Base-by-base conservation (phyloP, 257 asterid species). In the Gentiana straminea region DNA sequence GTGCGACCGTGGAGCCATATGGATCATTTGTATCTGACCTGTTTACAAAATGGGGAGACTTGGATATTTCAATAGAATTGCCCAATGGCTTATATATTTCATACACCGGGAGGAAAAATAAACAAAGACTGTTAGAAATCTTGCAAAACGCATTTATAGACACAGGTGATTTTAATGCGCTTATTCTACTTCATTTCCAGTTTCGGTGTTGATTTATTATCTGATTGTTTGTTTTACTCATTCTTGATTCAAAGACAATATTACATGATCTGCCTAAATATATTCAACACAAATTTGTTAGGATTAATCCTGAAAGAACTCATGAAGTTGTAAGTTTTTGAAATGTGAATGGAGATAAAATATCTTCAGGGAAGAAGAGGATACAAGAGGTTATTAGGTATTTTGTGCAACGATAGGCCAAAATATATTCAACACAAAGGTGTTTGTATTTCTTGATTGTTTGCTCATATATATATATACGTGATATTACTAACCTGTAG, bases 21-120 rank as follows among this genome's bases (percentile, higher is more conserved):
- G 97, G 98, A 61, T 92, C 98, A 57, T 88, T 88, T 80, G 98
- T 64, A n/a, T 92, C 98, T 49, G 70, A 88, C 76, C 95, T 88
- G 70, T 92, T 92, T 64, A 75, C 98, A 60, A 88, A 80, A 73
- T 85, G 96, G 95, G 97, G 98, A 59, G 98, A 92, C 75, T 63
- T 92, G 77, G 98, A 92, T 77, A 70, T 92, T 64, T 85, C 97
- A 50, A 63, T 92, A 34, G 99, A 88, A 77, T 53, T 92, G 72
- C 73, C 66, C 61, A 85, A 79, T 69, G 93, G 94, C 56, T 64
- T 75, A 9, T 68, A 75, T 63, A 88, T 92, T 66, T 54, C 85
- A 54, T 62, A 76, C 49, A 81, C 84, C 58, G 97, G 86, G 73
- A 92, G 55, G 75, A 88, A 85, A 77, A 76, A 74, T 67, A 92